These are phyloP conservation scores for Rubroboletus pulcherrimus DNA, from an alignment of 768 basidiomycete species.

Conservation along the genomic window DNA sequence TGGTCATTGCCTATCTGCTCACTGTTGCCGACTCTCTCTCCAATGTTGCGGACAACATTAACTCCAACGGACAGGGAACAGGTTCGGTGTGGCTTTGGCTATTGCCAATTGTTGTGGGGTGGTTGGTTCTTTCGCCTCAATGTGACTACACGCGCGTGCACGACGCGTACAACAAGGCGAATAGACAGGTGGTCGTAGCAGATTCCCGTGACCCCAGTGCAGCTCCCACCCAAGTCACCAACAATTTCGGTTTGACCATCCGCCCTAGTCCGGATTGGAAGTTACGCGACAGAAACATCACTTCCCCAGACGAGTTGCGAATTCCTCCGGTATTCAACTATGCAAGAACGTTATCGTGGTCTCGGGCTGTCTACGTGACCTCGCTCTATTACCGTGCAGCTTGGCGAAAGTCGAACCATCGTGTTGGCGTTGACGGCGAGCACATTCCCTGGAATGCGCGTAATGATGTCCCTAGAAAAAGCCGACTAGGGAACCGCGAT, in stretches of 20 bases:
- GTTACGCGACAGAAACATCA: background rate
- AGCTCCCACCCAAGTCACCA: background rate
- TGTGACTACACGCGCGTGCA: slow-evolving; percentile 33
- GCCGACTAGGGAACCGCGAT: slow-evolving; percentile 16
- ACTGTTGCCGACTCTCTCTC: slow-evolving; percentile 17
- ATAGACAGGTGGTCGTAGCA: background rate
- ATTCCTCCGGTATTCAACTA: slow-evolving; percentile 28
- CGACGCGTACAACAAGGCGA: slow-evolving; percentile 14
- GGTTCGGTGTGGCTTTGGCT: slow-evolving; percentile 45
- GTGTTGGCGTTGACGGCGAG: background rate
- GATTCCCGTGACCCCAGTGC: background rate
- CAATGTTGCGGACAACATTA: slow-evolving; percentile 18
- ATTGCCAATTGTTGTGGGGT: slow-evolving; percentile 38
- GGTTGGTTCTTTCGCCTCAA: slow-evolving; percentile 40
- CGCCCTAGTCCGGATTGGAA: slow-evolving; percentile 4
- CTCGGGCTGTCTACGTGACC: slow-evolving; percentile 10
- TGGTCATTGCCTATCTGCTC: slow-evolving; percentile 38
- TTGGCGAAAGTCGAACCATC: slow-evolving; percentile 1
- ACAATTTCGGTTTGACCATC: slow-evolving; percentile 18
- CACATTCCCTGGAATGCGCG: background rate
- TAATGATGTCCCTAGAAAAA: slow-evolving; percentile 4
- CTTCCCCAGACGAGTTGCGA: slow-evolving; percentile 23
- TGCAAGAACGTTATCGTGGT: slow-evolving; percentile 22
- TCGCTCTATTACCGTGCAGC: slow-evolving; percentile 20
- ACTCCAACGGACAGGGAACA: slow-evolving; percentile 36